Conservation (phyloP, 23 red algal species). For the Agarophyton chilense region DNA sequence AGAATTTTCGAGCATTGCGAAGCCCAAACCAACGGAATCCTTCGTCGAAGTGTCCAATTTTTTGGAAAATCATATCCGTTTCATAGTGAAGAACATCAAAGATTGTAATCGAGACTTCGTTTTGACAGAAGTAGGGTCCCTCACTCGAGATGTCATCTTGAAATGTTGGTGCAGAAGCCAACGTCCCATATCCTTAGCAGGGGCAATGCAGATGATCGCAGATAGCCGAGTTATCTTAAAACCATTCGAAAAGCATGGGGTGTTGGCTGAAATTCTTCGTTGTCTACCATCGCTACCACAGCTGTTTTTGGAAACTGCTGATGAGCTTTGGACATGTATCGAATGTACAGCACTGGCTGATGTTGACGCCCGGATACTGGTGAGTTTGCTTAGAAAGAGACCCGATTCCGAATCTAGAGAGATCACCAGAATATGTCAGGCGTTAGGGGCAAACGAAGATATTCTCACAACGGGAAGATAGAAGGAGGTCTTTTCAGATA, state of each 20-base stretch:
- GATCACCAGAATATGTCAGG: slow-evolving; percentile 60
- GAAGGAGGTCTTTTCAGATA: neutral
- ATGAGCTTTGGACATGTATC: slow-evolving; percentile 60
- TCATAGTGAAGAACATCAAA: slow-evolving; percentile 16
- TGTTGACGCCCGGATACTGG: slow-evolving; percentile 43
- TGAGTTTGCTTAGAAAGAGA: slow-evolving; percentile 43
- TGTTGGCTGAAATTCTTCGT: neutral
- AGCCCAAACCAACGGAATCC: slow-evolving; percentile 17
- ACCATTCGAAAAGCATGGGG: slow-evolving; percentile 35
- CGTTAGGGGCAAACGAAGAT: slow-evolving; percentile 22
- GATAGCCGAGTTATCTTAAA: slow-evolving; percentile 34
- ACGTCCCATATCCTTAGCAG: slow-evolving; percentile 27
- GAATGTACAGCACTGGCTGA: slow-evolving; percentile 19
- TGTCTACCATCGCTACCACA: slow-evolving; percentile 48
- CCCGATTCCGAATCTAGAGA: slow-evolving; percentile 11
- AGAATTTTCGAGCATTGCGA: neutral
- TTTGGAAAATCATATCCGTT: slow-evolving; percentile 50
- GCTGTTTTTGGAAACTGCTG: slow-evolving; percentile 49
- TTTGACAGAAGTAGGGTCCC: slow-evolving; percentile 18
- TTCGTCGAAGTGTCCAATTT: slow-evolving; percentile 52
- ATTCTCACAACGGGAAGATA: neutral
- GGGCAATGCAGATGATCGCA: slow-evolving; percentile 54
- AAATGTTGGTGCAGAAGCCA: slow-evolving; percentile 38
- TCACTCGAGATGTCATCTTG: slow-evolving; percentile 41
- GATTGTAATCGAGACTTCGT: slow-evolving; percentile 45